Evolutionary conservation across 805 yeast genomes (phyloP).

Genomic region (Metschnikowia bowlesiae): DNA sequence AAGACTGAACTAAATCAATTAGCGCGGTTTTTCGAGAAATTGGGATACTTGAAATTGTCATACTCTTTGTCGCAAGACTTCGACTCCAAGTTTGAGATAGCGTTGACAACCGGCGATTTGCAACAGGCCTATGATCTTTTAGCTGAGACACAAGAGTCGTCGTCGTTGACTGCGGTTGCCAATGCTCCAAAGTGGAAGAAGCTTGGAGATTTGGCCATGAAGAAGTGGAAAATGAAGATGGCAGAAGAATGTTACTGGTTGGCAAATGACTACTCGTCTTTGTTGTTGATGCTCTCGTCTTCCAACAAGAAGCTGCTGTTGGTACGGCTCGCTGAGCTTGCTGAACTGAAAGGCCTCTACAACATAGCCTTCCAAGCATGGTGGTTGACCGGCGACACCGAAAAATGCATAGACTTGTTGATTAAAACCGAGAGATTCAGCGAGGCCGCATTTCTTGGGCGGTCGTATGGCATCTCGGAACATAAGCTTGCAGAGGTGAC

Average conservation of each 20-base stretch:
- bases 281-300: slow-evolving; percentile 77
- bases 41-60: slow-evolving; percentile 83
- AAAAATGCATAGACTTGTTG: slow-evolving; percentile 60
- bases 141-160: slow-evolving; percentile 32
- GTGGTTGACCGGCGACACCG: slow-evolving; percentile 78
- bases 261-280: slow-evolving; percentile 77
- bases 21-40: slow-evolving; percentile 90
- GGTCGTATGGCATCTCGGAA: slow-evolving; percentile 52
- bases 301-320: slow-evolving; percentile 65
- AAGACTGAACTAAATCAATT: slow-evolving; percentile 69
- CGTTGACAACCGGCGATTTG: slow-evolving; percentile 71
- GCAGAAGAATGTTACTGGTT: slow-evolving; percentile 77
- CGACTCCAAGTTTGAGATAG: slow-evolving; percentile 89
- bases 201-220: slow-evolving; percentile 82
- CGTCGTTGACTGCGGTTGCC: slow-evolving; percentile 42
- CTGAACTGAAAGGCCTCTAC: slow-evolving; percentile 71
- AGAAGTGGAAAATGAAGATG: slow-evolving; percentile 70
- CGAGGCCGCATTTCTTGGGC: slow-evolving; percentile 81
- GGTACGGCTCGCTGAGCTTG: slow-evolving; percentile 56
- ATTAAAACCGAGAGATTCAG: slow-evolving; percentile 63
- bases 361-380: slow-evolving; percentile 88
- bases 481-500: slow-evolving; percentile 46
- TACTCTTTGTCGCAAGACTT: slow-evolving; percentile 75
- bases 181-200: slow-evolving; percentile 71
- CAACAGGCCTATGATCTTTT: slow-evolving; percentile 58